Evolutionary conservation across 495 filamentous ascomycete species (phyloP), one percentile per base, ranked within the genome.

Genomic region (Cenococcum geophilum): DNA sequence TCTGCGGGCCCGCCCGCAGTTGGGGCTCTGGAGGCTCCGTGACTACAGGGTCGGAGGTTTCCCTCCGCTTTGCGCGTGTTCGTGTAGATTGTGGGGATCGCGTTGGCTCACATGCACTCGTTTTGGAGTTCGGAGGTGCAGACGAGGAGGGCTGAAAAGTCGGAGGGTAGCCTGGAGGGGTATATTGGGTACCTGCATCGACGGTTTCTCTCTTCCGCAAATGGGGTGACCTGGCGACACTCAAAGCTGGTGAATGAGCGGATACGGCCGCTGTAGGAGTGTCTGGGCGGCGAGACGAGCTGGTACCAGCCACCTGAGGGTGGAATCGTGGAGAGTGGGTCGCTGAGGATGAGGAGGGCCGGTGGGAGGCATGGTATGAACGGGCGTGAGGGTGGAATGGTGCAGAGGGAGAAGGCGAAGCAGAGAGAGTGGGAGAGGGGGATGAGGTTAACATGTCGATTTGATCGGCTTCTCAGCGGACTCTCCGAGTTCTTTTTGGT

Each of bases 151-250:
- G 51, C 11, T 35, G 63, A 27, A 62, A 61, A 22, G 66, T 75
- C 1, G 73, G 73, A 2, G 73, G 73, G 23, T 57, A 68, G 55
- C 63, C 72, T 40, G 68, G 67, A 14, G 73, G 73, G 40, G 69
- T 72, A 56, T 75, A 75, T 63, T 75, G 73, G 14, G 72, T 75
- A 21, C 66, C 69, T 4, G 66, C 62, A 59, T 75, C 66, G 14
- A 60, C 63, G 66, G 61, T 61, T 45, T 65, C 66, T 34, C 61
- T 61, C 61, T 37, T 68, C 52, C 23, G 58, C 27, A 50, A 43
- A 35, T 64, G 65, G 1, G 65, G 65, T 34, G 65, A 68, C 20
- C 54, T 57, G 14, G 65, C 22, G 22, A 64, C 60, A 25, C 47
- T 35, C 52, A 60, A 0, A 18, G 53, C 32, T 56, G 32, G 53